Evolutionary conservation across 768 basidiomycete species (phyloP).

Genomic region (Termitomyces eurrhizus): DNA sequence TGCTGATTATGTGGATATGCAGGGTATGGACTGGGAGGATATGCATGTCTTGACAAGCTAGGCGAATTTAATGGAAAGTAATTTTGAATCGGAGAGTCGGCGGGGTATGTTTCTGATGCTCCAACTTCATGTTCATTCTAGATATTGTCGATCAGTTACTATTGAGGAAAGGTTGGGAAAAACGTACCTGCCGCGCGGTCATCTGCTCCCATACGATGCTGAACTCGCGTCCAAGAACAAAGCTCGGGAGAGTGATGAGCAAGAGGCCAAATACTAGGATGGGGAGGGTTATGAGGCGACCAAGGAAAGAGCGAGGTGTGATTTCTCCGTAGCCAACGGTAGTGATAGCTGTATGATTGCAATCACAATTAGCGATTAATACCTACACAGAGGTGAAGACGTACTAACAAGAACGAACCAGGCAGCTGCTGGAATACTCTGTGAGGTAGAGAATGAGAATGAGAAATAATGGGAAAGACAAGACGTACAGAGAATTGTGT

Average conservation of each 20-base stretch:
- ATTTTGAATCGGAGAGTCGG: conserved; percentile 10
- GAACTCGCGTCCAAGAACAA: conserved; percentile 90
- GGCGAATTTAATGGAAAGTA: conserved; percentile 8
- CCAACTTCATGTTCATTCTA: conserved; percentile 14
- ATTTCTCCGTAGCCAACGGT: conserved; percentile 84
- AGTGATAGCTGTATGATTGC: not conserved
- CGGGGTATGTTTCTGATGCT: conserved; percentile 2
- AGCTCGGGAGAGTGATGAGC: conserved; percentile 86
- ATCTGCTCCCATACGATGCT: conserved; percentile 87
- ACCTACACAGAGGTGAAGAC: conserved; percentile 26
- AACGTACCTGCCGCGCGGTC: conserved; percentile 44
- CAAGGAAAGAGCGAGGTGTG: conserved; percentile 84
- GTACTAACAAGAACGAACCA: conserved; percentile 84
- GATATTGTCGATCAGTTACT: not conserved
- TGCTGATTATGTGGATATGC: not conserved
- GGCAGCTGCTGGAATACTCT: conserved; percentile 39
- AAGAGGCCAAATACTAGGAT: conserved; percentile 85
- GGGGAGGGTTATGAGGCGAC: conserved; percentile 80
- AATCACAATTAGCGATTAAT: not conserved
- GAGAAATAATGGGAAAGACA: not conserved
- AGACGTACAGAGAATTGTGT: conserved; percentile 66
- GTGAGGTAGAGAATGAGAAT: not conserved
- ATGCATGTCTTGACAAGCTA: not conserved
- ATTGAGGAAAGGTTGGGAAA: not conserved
- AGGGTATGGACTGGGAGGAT: not conserved